Conservation (phyloP, 306 rosid species). For the Prunus campanulata region DNA sequence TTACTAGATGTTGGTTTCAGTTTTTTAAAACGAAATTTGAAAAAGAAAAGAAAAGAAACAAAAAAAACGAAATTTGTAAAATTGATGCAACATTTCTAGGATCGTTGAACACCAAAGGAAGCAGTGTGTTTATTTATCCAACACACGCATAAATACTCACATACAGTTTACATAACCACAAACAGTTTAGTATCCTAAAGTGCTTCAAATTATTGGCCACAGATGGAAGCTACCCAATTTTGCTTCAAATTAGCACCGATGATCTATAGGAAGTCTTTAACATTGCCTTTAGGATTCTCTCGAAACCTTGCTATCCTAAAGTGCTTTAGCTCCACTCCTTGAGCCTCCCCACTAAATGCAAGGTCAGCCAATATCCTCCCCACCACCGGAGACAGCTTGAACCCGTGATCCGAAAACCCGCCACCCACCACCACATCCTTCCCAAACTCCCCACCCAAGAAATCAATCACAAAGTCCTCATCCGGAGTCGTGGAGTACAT, state of each 20-base stretch:
- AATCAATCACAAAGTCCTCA: conserved; percentile 79
- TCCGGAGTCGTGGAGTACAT: conserved; percentile 83
- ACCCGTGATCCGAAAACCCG: conserved; percentile 94
- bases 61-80: no score
- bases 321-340: conserved; percentile 55
- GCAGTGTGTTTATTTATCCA: neutral
- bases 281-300: conserved; percentile 42
- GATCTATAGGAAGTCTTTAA: conserved; percentile 27
- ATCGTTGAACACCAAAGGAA: neutral
- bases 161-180: no score
- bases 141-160: no score
- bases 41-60: no score
- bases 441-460: conserved; percentile 69
- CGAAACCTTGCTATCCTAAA: conserved; percentile 59
- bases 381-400: conserved; percentile 81
- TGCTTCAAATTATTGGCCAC: no score
- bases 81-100: no score
- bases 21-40: no score
- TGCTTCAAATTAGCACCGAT: neutral
- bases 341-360: conserved; percentile 45
- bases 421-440: conserved; percentile 75
- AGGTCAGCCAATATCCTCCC: conserved; percentile 66
- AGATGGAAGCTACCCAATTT: no score
- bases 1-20: neutral
- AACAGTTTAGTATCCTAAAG: no score